These are phyloP conservation scores for Hamigera avellanea DNA, from an alignment of 495 filamentous ascomycete species.

Conservation along the genomic window DNA sequence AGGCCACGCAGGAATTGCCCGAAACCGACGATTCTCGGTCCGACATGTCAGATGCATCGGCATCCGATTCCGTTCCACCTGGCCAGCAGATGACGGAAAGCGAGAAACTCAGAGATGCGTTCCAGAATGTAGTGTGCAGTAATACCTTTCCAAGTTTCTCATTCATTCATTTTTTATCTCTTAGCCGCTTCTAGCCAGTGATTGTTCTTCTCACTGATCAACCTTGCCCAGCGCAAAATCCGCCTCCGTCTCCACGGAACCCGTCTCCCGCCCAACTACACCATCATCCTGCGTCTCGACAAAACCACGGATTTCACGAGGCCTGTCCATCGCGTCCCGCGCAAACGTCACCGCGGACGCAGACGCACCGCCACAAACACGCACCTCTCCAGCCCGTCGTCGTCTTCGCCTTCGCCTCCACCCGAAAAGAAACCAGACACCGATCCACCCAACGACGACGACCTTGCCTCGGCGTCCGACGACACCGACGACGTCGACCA, in stretches of 20 bases:
- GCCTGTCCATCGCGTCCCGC: conserved; percentile 12
- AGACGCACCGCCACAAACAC: conserved; percentile 1
- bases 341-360: conserved; percentile 18
- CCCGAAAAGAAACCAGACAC: conserved; percentile 1
- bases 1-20: conserved; percentile 13
- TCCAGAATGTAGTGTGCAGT: conserved; percentile 41
- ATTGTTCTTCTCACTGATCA: neutral
- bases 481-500: conserved; percentile 18
- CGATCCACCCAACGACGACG: conserved; percentile 6
- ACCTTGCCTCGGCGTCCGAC: conserved; percentile 1
- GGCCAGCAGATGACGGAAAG: conserved; percentile 29
- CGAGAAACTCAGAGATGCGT: conserved; percentile 41
- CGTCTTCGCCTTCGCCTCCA: conserved; percentile 2
- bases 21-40: conserved; percentile 23
- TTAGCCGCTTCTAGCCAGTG: neutral
- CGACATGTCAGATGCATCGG: no score
- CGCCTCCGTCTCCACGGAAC: conserved; percentile 47
- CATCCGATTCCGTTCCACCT: neutral
- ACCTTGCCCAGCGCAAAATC: conserved; percentile 51
- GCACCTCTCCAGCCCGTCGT: neutral
- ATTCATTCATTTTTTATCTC: neutral
- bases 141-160: no score
- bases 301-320: conserved; percentile 28
- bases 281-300: conserved; percentile 44
- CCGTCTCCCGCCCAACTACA: conserved; percentile 46